Percentiles rank a stretch among this genome's conserved stretches.
phyloP scores from a whole-genome alignment of 2,329 filamentous ascomycete genomes.

The Xylaria arbuscula region DNA sequence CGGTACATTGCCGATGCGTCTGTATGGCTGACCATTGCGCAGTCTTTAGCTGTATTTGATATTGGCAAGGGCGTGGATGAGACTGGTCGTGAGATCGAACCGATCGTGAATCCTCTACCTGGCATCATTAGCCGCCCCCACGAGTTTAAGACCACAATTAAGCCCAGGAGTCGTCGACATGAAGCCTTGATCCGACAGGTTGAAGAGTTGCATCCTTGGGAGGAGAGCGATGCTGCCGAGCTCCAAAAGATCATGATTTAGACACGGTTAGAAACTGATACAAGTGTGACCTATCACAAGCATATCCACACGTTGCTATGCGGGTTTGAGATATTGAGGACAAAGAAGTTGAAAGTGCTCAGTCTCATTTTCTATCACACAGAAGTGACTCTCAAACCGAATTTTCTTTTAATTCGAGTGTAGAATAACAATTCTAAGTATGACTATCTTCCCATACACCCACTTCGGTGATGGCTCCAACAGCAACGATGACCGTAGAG shows the following conservation, averaged over 20 bases:
- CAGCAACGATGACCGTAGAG: background rate
- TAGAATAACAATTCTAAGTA: background rate
- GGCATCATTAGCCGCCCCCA: slow-evolving; percentile 44
- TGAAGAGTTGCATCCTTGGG: slow-evolving; percentile 36
- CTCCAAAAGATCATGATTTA: slow-evolving; percentile 15
- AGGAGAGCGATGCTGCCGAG: slow-evolving; percentile 32
- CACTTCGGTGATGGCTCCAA: background rate
- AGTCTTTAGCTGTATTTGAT: slow-evolving; percentile 59
- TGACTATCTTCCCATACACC: background rate
- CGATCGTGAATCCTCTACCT: slow-evolving; percentile 34
- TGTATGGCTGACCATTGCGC: slow-evolving; percentile 52
- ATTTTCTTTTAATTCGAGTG: too few relatives aligned
- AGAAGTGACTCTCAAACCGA: too few relatives aligned
- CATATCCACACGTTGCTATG: background rate
- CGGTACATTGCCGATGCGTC: slow-evolving; percentile 48
- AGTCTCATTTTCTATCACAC: background rate
- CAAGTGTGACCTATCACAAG: slow-evolving; percentile 11
- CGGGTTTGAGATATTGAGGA: background rate
- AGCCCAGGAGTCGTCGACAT: slow-evolving; percentile 43
- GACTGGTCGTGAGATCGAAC: slow-evolving; percentile 50
- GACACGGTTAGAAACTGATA: background rate
- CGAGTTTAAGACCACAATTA: slow-evolving; percentile 42
- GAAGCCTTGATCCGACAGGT: slow-evolving; percentile 43
- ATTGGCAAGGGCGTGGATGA: slow-evolving; percentile 54
- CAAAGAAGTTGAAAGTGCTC: slow-evolving; percentile 18